Evolutionary conservation across 352 stramenopile species (phyloP).

Genomic region (Pythium utonaiense): DNA sequence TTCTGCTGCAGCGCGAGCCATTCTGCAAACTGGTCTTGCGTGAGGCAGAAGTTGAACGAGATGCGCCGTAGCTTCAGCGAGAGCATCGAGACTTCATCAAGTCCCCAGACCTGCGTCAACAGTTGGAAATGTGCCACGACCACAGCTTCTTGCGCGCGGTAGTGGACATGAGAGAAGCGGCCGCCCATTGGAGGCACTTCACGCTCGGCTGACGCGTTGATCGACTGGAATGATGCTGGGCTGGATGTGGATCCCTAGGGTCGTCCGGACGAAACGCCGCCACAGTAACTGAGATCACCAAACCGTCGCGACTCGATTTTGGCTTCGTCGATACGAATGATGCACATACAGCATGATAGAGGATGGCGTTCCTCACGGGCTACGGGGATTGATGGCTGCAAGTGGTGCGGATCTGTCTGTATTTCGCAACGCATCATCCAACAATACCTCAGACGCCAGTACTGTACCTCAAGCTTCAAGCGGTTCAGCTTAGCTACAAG

Average conservation of each 20-base stretch:
- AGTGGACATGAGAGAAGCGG: constrained; percentile 73
- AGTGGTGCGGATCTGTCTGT: background rate
- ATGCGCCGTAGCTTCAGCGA: constrained; percentile 47
- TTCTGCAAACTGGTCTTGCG: constrained; percentile 58
- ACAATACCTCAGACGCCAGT: background rate
- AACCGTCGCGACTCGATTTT: background rate
- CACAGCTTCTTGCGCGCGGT: constrained; percentile 62
- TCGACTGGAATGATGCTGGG: background rate
- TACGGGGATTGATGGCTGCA: background rate
- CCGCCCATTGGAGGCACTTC: constrained; percentile 48
- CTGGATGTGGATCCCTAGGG: background rate
- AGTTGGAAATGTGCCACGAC: constrained; percentile 58
- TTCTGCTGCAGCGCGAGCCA: constrained; percentile 55
- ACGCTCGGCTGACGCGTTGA: background rate
- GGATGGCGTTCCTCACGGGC: too few relatives aligned
- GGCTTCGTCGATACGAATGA: background rate
- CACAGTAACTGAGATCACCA: background rate
- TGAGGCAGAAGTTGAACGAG: constrained; percentile 80
- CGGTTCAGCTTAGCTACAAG: too few relatives aligned
- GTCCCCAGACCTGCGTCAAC: constrained; percentile 63
- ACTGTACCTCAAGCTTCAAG: background rate
- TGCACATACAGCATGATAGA: too few relatives aligned
- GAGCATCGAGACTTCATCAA: constrained; percentile 55
- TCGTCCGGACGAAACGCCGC: constrained; percentile 3
- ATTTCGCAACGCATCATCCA: background rate